phyloP scores from a whole-genome alignment of 2,329 filamentous ascomycete genomes.

The Calonectria pseudoreteaudii region DNA sequence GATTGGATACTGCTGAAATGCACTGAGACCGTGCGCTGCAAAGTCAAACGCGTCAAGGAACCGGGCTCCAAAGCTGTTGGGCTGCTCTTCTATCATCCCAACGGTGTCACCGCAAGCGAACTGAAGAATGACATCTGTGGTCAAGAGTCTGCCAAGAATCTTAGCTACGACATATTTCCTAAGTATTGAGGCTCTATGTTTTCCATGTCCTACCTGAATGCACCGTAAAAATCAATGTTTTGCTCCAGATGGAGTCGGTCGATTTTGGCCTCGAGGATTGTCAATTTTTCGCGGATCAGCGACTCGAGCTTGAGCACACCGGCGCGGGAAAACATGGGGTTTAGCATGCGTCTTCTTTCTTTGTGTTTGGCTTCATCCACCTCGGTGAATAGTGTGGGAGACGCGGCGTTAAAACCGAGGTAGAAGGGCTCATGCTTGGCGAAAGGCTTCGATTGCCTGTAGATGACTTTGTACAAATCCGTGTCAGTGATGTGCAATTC shows the following conservation, averaged over 20 bases:
- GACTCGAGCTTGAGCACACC: neutral
- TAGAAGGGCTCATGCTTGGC: neutral
- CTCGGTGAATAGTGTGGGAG: neutral
- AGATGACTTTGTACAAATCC: neutral
- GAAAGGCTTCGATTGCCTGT: neutral
- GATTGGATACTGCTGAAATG: neutral
- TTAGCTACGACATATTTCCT: neutral
- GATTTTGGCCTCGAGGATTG: neutral
- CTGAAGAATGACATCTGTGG: neutral
- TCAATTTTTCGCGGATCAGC: neutral
- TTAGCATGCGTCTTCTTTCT: neutral
- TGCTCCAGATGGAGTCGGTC: neutral
- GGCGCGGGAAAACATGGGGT: neutral
- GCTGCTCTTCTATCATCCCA: neutral
- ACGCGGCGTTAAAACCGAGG: neutral
- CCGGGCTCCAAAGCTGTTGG: neutral
- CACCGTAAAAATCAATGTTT: neutral
- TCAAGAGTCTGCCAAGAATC: neutral
- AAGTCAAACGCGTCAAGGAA: neutral
- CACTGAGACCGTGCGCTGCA: neutral
- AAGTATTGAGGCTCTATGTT: neutral
- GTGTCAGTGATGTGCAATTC: neutral
- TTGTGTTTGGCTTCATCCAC: neutral
- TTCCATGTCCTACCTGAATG: neutral
- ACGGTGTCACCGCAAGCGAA: neutral